These are phyloP conservation scores for Xylaria curta DNA, from an alignment of 495 filamentous ascomycete genomes.

Conservation along the genomic window DNA sequence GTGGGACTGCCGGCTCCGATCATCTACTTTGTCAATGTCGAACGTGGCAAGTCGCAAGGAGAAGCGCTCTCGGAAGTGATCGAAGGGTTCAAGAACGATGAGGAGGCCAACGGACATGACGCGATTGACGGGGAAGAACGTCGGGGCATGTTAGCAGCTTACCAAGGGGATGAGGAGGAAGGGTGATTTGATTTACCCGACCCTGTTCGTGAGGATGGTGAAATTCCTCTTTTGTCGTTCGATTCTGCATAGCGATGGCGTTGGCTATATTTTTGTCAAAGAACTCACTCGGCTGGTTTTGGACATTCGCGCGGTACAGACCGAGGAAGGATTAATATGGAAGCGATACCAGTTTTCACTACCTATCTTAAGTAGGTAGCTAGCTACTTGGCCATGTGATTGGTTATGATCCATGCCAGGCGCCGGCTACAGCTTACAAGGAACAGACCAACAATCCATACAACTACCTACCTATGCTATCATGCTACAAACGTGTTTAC, in stretches of 20 bases:
- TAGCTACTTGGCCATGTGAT: not conserved
- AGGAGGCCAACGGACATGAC: slow-evolving; percentile 28
- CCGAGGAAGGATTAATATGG: slow-evolving; percentile 2
- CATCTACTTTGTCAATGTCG: slow-evolving; percentile 87
- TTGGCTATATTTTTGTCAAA: slow-evolving; percentile 32
- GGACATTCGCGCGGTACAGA: not conserved
- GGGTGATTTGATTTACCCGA: slow-evolving; percentile 13
- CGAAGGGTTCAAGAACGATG: slow-evolving; percentile 57
- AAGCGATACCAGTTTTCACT: not conserved
- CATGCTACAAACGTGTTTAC: not conserved
- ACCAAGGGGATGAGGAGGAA: slow-evolving; percentile 41
- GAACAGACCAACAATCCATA: not conserved
- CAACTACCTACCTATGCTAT: slow-evolving; percentile 39
- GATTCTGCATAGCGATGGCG: slow-evolving; percentile 54
- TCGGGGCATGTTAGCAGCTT: slow-evolving; percentile 41
- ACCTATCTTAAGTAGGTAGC: not conserved
- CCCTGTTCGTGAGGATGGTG: not conserved
- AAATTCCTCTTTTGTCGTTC: not conserved
- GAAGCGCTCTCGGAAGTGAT: slow-evolving; percentile 71
- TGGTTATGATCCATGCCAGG: not conserved
- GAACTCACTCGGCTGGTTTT: not conserved
- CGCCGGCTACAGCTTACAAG: not conserved
- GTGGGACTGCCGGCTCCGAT: slow-evolving; percentile 83
- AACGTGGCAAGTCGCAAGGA: slow-evolving; percentile 82
- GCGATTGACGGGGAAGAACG: slow-evolving; percentile 34